Percentiles rank a stretch among this genome's conserved stretches.
Evolutionary conservation across 345 rosid genomes (phyloP).

Genomic region (Streptanthus diversifolius): DNA sequence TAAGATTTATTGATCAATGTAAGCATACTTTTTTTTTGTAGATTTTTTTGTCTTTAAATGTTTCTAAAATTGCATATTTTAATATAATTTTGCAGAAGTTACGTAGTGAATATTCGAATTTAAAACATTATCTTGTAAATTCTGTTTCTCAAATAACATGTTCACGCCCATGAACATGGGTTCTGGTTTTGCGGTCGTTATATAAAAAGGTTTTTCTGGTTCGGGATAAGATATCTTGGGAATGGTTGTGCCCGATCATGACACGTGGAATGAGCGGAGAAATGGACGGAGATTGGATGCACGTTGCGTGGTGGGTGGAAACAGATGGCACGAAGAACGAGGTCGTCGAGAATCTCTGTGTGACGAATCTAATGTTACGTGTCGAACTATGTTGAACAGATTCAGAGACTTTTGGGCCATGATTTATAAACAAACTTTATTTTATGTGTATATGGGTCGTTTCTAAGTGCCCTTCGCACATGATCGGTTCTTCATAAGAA

Average conservation of each 20-base stretch:
- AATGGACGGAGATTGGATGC: conserved; percentile 23
- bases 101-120: conserved; percentile 18
- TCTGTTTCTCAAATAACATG: conserved; percentile 26
- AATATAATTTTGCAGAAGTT: background rate
- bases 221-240: conserved; percentile 20
- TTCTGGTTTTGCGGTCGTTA: conserved; percentile 29
- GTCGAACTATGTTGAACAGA: conserved; percentile 24
- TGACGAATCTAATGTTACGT: conserved; percentile 32
- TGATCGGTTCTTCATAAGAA: background rate
- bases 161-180: conserved; percentile 35
- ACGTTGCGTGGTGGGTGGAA: conserved; percentile 24
- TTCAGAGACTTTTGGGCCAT: conserved; percentile 18
- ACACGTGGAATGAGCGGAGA: conserved; percentile 8
- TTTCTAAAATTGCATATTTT: background rate
- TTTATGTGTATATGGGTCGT: conserved; percentile 9
- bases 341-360: conserved; percentile 25
- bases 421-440: conserved; percentile 14
- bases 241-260: background rate
- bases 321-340: conserved; percentile 28
- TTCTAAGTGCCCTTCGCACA: conserved; percentile 10
- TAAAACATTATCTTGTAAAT: conserved; percentile 29
- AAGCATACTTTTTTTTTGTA: background rate
- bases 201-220: conserved; percentile 7
- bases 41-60: background rate
- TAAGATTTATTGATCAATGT: background rate